These are phyloP conservation scores for Phialophora tarda DNA, from an alignment of 2,329 filamentous ascomycete genomes.

Conservation along the genomic window DNA sequence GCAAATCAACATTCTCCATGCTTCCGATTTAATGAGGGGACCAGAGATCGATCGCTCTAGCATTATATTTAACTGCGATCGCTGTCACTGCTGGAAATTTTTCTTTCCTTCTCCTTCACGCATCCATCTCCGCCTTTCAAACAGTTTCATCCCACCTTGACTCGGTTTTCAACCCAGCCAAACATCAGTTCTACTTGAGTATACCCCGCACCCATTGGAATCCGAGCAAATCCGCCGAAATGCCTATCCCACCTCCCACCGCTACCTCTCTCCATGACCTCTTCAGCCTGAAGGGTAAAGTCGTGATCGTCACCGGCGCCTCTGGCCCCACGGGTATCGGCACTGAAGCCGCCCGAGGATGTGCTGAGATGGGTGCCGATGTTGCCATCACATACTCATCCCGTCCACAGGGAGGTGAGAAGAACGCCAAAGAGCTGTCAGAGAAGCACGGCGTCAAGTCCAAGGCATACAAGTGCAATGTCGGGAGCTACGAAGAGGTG, in stretches of 20 bases:
- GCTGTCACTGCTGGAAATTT: slow-evolving; percentile 2
- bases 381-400: slow-evolving; percentile 71
- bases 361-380: slow-evolving; percentile 68
- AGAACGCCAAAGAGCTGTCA: slow-evolving; percentile 67
- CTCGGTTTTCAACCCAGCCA: not conserved
- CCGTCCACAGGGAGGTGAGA: slow-evolving; percentile 65
- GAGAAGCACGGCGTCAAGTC: slow-evolving; percentile 68
- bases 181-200: slow-evolving; percentile 4
- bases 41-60: slow-evolving; percentile 3
- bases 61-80: slow-evolving; percentile 12
- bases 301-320: slow-evolving; percentile 56
- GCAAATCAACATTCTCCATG: slow-evolving; percentile 7
- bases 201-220: slow-evolving; percentile 15
- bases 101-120: slow-evolving; percentile 6
- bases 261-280: slow-evolving; percentile 46
- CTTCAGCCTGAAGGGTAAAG: slow-evolving; percentile 56
- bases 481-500: slow-evolving; percentile 63
- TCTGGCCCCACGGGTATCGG: slow-evolving; percentile 64
- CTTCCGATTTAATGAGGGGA: not conserved
- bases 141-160: not conserved
- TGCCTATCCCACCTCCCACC: slow-evolving; percentile 38
- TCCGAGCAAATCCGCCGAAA: slow-evolving; percentile 26
- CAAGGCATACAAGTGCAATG: slow-evolving; percentile 70
- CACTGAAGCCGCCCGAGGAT: slow-evolving; percentile 69
- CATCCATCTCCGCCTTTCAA: not conserved